phyloP scores from a whole-genome alignment of 2,329 filamentous ascomycete genomes.

The Thyridium curvatum region DNA sequence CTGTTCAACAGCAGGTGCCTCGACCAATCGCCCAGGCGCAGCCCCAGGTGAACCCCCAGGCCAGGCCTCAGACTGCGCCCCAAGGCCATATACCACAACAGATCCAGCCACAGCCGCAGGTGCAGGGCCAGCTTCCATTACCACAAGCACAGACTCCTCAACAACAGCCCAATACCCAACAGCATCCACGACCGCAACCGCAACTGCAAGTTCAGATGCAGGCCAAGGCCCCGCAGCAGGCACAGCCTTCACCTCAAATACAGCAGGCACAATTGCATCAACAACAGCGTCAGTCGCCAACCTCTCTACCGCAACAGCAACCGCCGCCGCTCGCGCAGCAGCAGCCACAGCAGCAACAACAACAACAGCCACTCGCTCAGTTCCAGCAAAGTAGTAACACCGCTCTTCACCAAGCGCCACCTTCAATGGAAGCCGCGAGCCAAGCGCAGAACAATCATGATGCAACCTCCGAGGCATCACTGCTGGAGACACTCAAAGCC shows the following conservation, averaged over 20 bases:
- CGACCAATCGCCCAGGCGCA: no score
- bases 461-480: neutral
- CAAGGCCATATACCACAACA: slow-evolving; percentile 4
- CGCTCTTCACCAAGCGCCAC: neutral
- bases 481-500: slow-evolving; percentile 4
- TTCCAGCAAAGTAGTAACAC: slow-evolving; percentile 1
- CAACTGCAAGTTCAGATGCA: neutral
- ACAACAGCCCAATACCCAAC: neutral
- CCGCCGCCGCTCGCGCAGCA: slow-evolving; percentile 4
- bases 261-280: slow-evolving; percentile 5
- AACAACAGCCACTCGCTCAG: slow-evolving; percentile 3
- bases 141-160: no score
- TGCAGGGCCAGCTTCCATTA: slow-evolving; percentile 7
- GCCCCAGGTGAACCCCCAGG: no score
- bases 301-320: slow-evolving; percentile 2
- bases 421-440: neutral
- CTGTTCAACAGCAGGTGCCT: neutral
- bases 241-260: neutral
- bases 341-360: slow-evolving; percentile 6
- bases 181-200: neutral
- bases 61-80: slow-evolving; percentile 1
- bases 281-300: slow-evolving; percentile 6
- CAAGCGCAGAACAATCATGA: neutral
- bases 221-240: neutral
- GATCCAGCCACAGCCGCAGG: neutral